Evolutionary conservation across 257 asterid genomes (phyloP).

Genomic region (Nicotiana otophora): DNA sequence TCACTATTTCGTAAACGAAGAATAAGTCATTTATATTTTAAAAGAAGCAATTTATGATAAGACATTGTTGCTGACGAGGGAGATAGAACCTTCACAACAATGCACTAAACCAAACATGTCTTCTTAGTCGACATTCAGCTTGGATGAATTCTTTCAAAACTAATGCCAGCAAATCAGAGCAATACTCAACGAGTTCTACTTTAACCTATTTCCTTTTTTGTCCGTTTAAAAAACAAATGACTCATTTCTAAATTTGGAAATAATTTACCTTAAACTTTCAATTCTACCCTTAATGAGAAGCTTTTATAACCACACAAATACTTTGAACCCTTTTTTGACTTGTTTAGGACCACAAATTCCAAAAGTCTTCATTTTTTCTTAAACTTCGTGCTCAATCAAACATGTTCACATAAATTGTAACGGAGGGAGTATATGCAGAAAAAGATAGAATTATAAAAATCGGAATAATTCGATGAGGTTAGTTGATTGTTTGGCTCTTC

Average conservation of each 20-base stretch:
- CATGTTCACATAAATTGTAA: too few species aligned
- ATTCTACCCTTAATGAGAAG: too few species aligned
- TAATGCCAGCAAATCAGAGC: background rate
- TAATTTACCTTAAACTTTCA: too few species aligned
- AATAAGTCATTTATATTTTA: background rate
- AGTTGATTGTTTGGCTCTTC: background rate
- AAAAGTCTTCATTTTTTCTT: too few species aligned
- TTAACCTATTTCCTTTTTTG: background rate
- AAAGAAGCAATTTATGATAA: background rate
- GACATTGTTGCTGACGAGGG: background rate
- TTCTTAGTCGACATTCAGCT: conserved; percentile 7
- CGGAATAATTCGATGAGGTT: background rate
- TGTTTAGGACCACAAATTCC: too few species aligned
- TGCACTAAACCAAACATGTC: background rate
- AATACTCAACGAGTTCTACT: background rate
- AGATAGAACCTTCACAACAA: background rate
- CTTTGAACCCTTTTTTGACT: too few species aligned
- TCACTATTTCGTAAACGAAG: background rate
- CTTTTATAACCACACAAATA: too few species aligned
- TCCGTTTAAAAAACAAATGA: too few species aligned
- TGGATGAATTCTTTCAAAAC: background rate
- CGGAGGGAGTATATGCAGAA: background rate
- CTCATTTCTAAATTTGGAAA: too few species aligned
- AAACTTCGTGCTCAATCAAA: too few species aligned
- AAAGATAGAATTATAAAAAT: background rate